Conservation (phyloP, 495 filamentous ascomycete genomes). For the Trichoderma reesei region DNA sequence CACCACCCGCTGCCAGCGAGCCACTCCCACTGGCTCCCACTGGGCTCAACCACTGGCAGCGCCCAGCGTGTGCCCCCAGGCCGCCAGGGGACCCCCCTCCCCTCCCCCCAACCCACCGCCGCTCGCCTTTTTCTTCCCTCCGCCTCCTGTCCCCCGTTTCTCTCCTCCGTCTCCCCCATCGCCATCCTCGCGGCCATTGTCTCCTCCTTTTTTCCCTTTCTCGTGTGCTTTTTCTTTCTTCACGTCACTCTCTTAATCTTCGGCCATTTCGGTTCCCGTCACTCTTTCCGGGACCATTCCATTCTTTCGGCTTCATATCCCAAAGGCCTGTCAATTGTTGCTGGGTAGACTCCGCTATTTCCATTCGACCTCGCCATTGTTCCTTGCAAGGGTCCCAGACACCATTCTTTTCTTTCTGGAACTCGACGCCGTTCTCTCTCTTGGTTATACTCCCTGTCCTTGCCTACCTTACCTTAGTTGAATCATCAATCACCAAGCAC, state of each 20-base stretch:
- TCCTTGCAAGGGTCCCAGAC: constrained; percentile 8
- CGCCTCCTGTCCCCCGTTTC: constrained; percentile 13
- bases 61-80: constrained; percentile 3
- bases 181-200: constrained; percentile 15
- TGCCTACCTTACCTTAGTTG: background rate
- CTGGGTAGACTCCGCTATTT: constrained; percentile 6
- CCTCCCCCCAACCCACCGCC: constrained; percentile 11
- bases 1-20: too few species aligned
- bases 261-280: constrained; percentile 23
- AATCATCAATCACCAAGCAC: background rate
- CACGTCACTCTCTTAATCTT: constrained; percentile 33
- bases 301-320: constrained; percentile 21
- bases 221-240: constrained; percentile 28
- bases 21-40: background rate
- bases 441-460: constrained; percentile 5
- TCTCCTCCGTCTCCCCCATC: constrained; percentile 22
- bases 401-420: constrained; percentile 6
- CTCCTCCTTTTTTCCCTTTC: constrained; percentile 25
- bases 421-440: background rate
- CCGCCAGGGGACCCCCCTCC: background rate
- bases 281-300: constrained; percentile 31
- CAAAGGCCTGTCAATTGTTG: constrained; percentile 3
- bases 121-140: constrained; percentile 15
- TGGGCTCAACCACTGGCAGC: background rate
- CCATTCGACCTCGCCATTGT: background rate